Evolutionary conservation across 164 flowering plant genomes (phyloP), one percentile per base, ranked within the genome.

Genomic region (Tetrastigma voinierianum): DNA sequence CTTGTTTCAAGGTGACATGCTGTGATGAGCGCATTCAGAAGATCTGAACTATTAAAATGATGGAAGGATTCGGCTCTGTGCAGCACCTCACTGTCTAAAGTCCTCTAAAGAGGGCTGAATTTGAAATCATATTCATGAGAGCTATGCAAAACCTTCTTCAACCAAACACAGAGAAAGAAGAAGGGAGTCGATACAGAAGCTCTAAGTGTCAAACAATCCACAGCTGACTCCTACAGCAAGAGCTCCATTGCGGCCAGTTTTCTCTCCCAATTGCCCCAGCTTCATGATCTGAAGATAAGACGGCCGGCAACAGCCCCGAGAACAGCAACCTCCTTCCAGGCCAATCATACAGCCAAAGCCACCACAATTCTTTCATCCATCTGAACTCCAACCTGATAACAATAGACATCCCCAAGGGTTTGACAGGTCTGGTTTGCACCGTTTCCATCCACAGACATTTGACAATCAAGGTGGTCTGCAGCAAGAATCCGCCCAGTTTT

Each of bases 11-110:
- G 69, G 74, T 20, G 1, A 43, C 90, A 89, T n/a, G 96, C 12
- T 96, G 98, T 67, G 97, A 93, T 68, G 98, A 93, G 57, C 95
- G 99, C 25, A 85, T 96, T 65, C 97, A 86, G 78, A 93, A 90
- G 85, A 93, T 96, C 72, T 98, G 93, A 79, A 93, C 96, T 6
- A 90, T 91, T 43, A 96, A 93, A 78, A 80, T 91, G 89, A 84
- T 90, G 91, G 97, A 93, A 68, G 97, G 98, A 46, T 93, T 80
- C 77, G 79, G n/a, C n/a, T 96, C 45, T 96, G 99, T 81, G 99
- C 97, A 9, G 99, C 99, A 53, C 96, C 97, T 17, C 99, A 93
- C 64, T 96, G 98, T 70, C 88, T 96, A 65, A 93, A 91, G 69
- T 96, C 99, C 64, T 96, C 68, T 90, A 49, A 90, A 93, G 79